phyloP scores from a whole-genome alignment of 75 land plant genomes.

The Cupressus sempervirens region DNA sequence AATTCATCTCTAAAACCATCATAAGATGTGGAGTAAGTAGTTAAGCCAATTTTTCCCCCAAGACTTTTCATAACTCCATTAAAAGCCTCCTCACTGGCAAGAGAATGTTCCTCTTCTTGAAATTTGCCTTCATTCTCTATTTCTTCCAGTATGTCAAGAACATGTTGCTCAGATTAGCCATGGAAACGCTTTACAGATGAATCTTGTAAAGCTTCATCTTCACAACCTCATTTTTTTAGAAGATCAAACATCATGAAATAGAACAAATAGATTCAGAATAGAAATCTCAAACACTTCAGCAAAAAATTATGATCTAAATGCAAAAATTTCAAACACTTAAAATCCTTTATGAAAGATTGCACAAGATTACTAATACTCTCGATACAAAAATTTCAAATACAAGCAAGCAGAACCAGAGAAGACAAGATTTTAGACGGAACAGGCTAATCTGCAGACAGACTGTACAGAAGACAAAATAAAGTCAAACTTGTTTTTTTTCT shows the following conservation, averaged over 20 bases:
- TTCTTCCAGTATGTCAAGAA: neutral
- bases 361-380: too few relatives aligned
- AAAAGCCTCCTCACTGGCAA: neutral
- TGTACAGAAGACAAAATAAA: too few relatives aligned
- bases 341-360: too few relatives aligned
- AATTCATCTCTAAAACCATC: neutral
- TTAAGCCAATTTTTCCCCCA: neutral
- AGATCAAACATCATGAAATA: neutral
- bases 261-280: neutral
- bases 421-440: too few relatives aligned
- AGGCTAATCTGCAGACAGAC: too few relatives aligned
- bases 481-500: too few relatives aligned
- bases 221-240: neutral
- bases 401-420: too few relatives aligned
- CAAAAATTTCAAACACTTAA: too few relatives aligned
- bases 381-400: too few relatives aligned
- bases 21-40: neutral
- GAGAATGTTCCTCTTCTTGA: neutral
- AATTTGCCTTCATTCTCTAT: neutral
- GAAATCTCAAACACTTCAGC: too few relatives aligned
- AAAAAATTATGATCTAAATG: too few relatives aligned
- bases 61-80: neutral
- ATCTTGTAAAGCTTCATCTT: neutral
- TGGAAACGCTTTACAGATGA: slow-evolving; percentile 1
- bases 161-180: neutral